A percentile compares a stretch with the other conserved stretches of the same genome.
These are phyloP conservation scores for Mycena capillaripes DNA, from an alignment of 768 basidiomycete species.

Conservation along the genomic window DNA sequence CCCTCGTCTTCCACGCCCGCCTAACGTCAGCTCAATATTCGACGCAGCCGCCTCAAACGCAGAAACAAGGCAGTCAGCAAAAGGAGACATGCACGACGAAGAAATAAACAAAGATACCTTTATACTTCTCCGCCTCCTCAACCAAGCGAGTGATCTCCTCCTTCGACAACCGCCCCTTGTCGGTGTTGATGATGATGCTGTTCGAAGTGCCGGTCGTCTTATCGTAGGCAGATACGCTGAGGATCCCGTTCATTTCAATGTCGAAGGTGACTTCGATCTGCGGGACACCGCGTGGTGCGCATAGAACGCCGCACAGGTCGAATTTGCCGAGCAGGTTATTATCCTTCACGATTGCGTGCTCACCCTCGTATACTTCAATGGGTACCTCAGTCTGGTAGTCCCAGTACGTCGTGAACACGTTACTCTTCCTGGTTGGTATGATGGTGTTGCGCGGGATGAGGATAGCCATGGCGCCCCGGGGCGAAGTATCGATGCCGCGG, in stretches of 20 bases:
- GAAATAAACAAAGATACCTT: conserved; percentile 59
- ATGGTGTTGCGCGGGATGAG: no score
- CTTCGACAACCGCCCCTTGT: conserved; percentile 96
- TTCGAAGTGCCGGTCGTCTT: conserved; percentile 97
- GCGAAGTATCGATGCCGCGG: no score
- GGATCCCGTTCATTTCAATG: conserved; percentile 29
- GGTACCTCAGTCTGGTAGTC: conserved; percentile 6
- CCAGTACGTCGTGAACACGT: no score
- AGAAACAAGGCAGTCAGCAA: no score
- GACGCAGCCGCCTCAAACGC: no score
- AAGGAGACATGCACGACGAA: no score
- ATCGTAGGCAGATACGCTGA: conserved; percentile 95
- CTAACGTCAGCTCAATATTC: no score
- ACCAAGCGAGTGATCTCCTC: conserved; percentile 99
- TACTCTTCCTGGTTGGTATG: no score
- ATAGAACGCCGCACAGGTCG: conserved; percentile 14
- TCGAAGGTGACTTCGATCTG: conserved; percentile 30
- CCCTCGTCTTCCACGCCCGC: no score
- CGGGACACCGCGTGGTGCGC: conserved; percentile 20
- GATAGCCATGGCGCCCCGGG: no score
- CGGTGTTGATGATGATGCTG: conserved; percentile 94
- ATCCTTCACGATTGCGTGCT: conserved; percentile 17
- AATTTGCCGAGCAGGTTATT: conserved; percentile 31
- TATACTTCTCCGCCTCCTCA: conserved; percentile 92
- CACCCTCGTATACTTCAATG: conserved; percentile 29